Conservation (phyloP, 768 basidiomycete species). For the Hericium rajendrae region DNA sequence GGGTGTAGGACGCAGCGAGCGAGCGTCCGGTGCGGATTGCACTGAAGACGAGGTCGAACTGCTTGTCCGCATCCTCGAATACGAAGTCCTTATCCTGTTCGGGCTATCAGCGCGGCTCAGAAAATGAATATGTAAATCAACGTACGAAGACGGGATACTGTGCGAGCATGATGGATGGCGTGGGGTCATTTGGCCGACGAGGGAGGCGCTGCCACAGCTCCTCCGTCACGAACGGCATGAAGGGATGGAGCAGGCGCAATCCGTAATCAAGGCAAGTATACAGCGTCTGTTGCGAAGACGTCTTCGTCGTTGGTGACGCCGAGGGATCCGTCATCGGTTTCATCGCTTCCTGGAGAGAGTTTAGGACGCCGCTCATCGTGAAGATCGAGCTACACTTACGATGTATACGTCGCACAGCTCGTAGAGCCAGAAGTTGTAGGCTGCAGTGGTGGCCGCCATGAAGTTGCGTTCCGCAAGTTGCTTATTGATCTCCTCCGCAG, state of each 20-base stretch:
- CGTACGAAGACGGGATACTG: conserved; percentile 73
- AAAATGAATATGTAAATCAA: conserved; percentile 8
- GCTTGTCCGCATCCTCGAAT: conserved; percentile 65
- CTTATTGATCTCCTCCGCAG: conserved; percentile 67
- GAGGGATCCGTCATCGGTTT: conserved; percentile 91
- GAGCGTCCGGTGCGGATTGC: conserved; percentile 75
- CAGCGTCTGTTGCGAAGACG: conserved; percentile 89
- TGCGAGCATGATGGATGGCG: conserved; percentile 85
- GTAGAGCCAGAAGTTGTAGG: conserved; percentile 95
- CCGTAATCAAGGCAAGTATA: conserved; percentile 93
- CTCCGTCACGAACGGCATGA: conserved; percentile 99
- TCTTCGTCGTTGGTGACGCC: conserved; percentile 47
- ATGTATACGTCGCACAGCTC: conserved; percentile 99
- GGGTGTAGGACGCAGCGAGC: conserved; percentile 79
- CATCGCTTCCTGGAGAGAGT: conserved; percentile 76
- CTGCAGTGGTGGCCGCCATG: conserved; percentile 78
- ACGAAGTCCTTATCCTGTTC: conserved; percentile 50
- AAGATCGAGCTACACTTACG: conserved; percentile 33
- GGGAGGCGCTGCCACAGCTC: conserved; percentile 97
- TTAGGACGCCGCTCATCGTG: background rate
- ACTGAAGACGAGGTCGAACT: conserved; percentile 80
- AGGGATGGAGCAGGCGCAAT: conserved; percentile 84
- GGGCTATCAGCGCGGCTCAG: background rate
- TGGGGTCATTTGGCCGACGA: conserved; percentile 69
- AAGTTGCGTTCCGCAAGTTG: conserved; percentile 78